These are phyloP conservation scores for Balansia obtecta DNA, from an alignment of 2,329 filamentous ascomycete species.

Conservation along the genomic window DNA sequence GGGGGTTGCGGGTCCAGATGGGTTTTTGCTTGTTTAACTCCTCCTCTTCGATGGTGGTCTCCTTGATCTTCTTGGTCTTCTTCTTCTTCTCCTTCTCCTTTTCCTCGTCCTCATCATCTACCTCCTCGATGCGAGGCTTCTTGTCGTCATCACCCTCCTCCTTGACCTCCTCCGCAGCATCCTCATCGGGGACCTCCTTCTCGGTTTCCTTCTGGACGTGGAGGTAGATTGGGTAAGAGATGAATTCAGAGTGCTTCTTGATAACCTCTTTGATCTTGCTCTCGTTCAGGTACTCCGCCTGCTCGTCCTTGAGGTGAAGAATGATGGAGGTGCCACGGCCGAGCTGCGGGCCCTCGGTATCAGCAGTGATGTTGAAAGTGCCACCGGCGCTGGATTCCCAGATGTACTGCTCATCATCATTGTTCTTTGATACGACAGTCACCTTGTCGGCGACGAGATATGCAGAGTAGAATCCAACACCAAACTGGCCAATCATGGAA, in stretches of 20 bases:
- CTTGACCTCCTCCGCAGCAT: constrained; percentile 57
- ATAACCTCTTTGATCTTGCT: constrained; percentile 99
- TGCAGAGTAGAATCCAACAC: constrained; percentile 99
- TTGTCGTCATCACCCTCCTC: constrained; percentile 71
- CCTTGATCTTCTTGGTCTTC: constrained; percentile 99
- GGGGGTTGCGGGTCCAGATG: constrained; percentile 98
- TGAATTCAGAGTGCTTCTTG: constrained; percentile 99
- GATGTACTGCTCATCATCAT: constrained; percentile 99
- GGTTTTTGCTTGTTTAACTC: constrained; percentile 99
- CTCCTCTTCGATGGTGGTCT: constrained; percentile 96
- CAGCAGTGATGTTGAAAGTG: constrained; percentile 85
- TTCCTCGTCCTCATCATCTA: constrained; percentile 73
- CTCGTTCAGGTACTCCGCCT: constrained; percentile 97
- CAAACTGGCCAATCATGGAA: constrained; percentile 99
- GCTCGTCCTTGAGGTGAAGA: constrained; percentile 98
- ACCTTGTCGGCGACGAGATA: constrained; percentile 98
- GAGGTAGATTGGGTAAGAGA: constrained; percentile 99
- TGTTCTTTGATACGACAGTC: constrained; percentile 94
- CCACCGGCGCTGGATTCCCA: constrained; percentile 98
- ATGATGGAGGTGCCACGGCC: constrained; percentile 96
- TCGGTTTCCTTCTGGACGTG: constrained; percentile 99
- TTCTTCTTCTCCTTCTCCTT: constrained; percentile 88
- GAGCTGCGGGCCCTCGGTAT: constrained; percentile 81
- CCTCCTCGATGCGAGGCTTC: constrained; percentile 93
- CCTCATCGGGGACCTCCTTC: constrained; percentile 96